Percentiles rank a stretch among this genome's conserved stretches.
phyloP scores from a whole-genome alignment of 2,329 filamentous ascomycete genomes.

The Fusarium sp. region DNA sequence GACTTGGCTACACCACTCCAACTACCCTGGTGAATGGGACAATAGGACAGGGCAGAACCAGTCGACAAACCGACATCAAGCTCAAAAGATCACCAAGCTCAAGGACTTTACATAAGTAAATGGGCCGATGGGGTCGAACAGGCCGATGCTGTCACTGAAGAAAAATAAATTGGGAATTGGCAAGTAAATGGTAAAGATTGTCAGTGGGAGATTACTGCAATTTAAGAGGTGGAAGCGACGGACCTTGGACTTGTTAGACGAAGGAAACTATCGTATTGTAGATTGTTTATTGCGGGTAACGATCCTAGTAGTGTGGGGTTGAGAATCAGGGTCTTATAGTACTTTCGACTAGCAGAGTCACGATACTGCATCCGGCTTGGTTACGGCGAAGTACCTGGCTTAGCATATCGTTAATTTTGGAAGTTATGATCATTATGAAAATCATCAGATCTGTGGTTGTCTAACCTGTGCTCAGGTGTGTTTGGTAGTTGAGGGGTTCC shows the following conservation, averaged over 20 bases:
- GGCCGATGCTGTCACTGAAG: not conserved
- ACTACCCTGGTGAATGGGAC: constrained; percentile 68
- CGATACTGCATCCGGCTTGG: constrained; percentile 25
- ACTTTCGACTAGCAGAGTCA: constrained; percentile 30
- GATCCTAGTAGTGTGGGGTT: constrained; percentile 35
- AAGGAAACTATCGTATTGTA: constrained; percentile 23
- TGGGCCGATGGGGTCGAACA: not conserved
- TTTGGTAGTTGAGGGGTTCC: constrained; percentile 4
- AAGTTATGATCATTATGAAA: constrained; percentile 21
- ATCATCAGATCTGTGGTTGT: not conserved
- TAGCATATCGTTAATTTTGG: constrained; percentile 26
- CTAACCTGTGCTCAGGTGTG: not conserved
- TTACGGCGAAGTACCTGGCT: constrained; percentile 7
- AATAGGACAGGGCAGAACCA: not conserved
- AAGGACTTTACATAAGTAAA: not conserved
- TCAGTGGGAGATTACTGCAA: constrained; percentile 35
- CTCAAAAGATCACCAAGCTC: not conserved
- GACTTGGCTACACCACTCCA: constrained; percentile 72
- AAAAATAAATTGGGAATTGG: not conserved
- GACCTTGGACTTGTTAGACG: constrained; percentile 16
- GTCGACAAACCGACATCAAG: constrained; percentile 19
- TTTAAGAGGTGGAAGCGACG: constrained; percentile 20
- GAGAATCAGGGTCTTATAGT: constrained; percentile 33
- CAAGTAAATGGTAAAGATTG: constrained; percentile 3
- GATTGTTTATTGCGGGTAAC: constrained; percentile 5